Percentiles rank a stretch among this genome's conserved stretches.
These are phyloP conservation scores for Magnaporthiopsis rhizophila DNA, from an alignment of 2,329 filamentous ascomycete genomes.

Conservation along the genomic window DNA sequence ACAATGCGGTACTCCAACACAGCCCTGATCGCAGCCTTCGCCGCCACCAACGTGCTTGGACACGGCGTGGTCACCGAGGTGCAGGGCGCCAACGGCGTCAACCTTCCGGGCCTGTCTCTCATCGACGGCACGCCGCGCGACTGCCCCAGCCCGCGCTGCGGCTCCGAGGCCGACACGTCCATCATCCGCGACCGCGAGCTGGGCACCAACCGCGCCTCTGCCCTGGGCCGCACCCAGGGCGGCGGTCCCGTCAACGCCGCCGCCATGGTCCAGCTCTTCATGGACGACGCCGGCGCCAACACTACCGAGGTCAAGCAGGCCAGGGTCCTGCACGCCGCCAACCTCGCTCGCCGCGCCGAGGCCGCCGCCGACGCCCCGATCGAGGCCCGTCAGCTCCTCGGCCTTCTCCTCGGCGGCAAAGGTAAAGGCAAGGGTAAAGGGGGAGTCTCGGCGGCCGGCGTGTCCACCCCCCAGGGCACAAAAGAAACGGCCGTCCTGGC, in stretches of 20 bases:
- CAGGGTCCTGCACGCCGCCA: slow-evolving; percentile 12
- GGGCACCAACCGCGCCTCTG: slow-evolving; percentile 40
- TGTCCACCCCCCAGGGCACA: slow-evolving; percentile 28
- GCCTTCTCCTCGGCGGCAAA: slow-evolving; percentile 4
- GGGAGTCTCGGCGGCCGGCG: slow-evolving; percentile 24
- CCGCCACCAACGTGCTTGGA: slow-evolving; percentile 42
- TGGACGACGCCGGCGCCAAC: slow-evolving; percentile 34
- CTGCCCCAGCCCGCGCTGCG: slow-evolving; percentile 52
- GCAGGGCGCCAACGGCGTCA: slow-evolving; percentile 52
- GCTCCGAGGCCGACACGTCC: slow-evolving; percentile 60
- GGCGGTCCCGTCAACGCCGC: slow-evolving; percentile 51
- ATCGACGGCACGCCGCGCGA: slow-evolving; percentile 60
- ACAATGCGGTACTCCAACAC: slow-evolving; percentile 25
- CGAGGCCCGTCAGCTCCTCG: slow-evolving; percentile 12
- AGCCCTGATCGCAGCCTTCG: slow-evolving; percentile 36
- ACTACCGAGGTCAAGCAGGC: slow-evolving; percentile 11
- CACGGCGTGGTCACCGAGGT: slow-evolving; percentile 52
- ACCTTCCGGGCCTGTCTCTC: slow-evolving; percentile 55
- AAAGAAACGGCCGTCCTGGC: slow-evolving; percentile 45
- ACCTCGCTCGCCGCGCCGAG: slow-evolving; percentile 15
- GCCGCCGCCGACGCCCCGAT: slow-evolving; percentile 1
- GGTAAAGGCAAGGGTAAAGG: slow-evolving; percentile 18
- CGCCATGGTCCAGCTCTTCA: slow-evolving; percentile 51
- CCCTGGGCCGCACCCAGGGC: slow-evolving; percentile 56
- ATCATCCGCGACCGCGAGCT: slow-evolving; percentile 59